phyloP scores from a whole-genome alignment of 768 basidiomycete species.

The Mycena albidolilacea region DNA sequence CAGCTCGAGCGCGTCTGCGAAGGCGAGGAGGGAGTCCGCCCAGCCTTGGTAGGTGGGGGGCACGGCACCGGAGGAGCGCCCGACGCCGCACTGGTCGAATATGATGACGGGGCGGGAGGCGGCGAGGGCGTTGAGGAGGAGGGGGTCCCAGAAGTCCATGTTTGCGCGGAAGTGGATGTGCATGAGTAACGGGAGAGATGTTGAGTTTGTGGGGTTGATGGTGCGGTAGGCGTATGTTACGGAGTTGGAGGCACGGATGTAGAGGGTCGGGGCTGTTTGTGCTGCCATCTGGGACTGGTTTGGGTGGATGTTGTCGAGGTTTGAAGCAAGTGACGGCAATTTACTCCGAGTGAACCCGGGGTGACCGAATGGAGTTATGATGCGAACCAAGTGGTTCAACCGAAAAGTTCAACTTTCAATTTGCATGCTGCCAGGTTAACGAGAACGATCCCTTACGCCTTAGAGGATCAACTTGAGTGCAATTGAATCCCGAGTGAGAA shows the following conservation, averaged over 20 bases:
- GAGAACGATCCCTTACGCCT: too few relatives aligned
- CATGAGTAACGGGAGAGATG: background rate
- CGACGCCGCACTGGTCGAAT: slow-evolving; percentile 1
- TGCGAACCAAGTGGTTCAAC: too few relatives aligned
- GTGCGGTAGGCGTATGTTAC: background rate
- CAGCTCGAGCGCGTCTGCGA: background rate
- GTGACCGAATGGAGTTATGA: too few relatives aligned
- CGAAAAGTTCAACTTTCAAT: too few relatives aligned
- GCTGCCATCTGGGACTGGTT: background rate
- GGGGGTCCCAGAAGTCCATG: slow-evolving; percentile 5
- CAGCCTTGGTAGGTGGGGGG: background rate
- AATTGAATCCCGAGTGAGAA: too few relatives aligned
- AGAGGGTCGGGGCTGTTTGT: background rate
- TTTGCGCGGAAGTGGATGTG: slow-evolving; percentile 1
- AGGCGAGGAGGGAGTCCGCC: background rate
- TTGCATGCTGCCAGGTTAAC: too few relatives aligned
- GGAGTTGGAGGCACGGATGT: background rate
- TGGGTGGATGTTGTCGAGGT: background rate
- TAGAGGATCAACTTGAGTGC: too few relatives aligned
- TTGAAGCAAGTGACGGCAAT: background rate
- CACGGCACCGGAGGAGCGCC: background rate
- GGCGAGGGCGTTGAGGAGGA: slow-evolving; percentile 1
- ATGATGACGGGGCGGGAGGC: background rate
- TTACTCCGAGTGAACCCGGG: too few relatives aligned
- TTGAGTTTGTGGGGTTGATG: background rate